Evolutionary conservation across 441 rosid genomes (phyloP).

Genomic region (Theobroma grandiflorum): DNA sequence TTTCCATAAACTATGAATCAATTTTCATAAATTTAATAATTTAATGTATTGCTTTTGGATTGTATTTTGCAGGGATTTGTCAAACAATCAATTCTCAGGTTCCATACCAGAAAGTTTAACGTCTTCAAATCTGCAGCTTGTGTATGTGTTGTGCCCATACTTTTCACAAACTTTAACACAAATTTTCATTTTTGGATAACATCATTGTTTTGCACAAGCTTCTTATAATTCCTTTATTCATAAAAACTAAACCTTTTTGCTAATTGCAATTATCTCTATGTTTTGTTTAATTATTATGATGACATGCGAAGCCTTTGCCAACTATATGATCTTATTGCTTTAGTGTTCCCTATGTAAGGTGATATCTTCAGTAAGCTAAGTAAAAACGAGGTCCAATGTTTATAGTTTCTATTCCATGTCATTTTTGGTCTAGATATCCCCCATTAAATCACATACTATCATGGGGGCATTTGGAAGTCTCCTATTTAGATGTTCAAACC

Average conservation of each 20-base stretch:
- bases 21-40: not conserved
- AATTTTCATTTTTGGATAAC: slow-evolving; percentile 5
- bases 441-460: not conserved
- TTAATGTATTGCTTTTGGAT: slow-evolving; percentile 12
- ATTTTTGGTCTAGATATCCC: not conserved
- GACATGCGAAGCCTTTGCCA: not conserved
- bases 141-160: slow-evolving; percentile 53
- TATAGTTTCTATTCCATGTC: not conserved
- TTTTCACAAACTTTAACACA: not conserved
- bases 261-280: not conserved
- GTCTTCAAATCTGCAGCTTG: slow-evolving; percentile 72
- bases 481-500: not conserved
- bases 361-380: not conserved
- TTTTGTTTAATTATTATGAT: not conserved
- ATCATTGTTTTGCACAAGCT: slow-evolving; percentile 2
- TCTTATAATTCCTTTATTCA: not conserved
- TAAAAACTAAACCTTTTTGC: not conserved
- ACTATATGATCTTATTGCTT: not conserved
- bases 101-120: slow-evolving; percentile 82
- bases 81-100: slow-evolving; percentile 80
- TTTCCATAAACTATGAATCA: not conserved
- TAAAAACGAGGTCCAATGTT: not conserved
- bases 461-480: not conserved
- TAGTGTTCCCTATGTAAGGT: not conserved
- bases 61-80: slow-evolving; percentile 70